Evolutionary conservation across 768 basidiomycete genomes (phyloP).

Genomic region (Termitomyces bulborhizus): DNA sequence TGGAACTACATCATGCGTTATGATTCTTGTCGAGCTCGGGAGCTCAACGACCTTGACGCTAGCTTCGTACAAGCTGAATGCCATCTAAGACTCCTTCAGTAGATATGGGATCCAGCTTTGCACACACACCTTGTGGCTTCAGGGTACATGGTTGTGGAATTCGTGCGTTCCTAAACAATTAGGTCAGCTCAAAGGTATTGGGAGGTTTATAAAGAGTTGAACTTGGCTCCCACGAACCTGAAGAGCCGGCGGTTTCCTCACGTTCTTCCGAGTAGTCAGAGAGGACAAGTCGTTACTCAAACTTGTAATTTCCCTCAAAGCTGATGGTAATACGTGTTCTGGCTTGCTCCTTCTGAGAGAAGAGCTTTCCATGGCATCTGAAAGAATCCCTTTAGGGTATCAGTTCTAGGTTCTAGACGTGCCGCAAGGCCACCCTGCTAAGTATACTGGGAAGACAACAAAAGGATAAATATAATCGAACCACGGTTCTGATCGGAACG

Average conservation of each 20-base stretch:
- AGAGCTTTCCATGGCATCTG: not conserved
- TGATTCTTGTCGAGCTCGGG: not conserved
- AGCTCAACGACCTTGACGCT: not conserved
- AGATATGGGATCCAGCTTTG: not conserved
- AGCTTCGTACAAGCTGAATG: not conserved
- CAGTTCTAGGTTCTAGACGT: not conserved
- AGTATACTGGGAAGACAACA: not conserved
- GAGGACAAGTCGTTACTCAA: not conserved
- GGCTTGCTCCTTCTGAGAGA: not conserved
- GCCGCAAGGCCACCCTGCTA: not conserved
- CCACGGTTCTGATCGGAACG: not conserved
- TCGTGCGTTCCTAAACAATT: not conserved
- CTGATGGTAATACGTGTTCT: not conserved
- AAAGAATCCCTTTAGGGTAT: not conserved
- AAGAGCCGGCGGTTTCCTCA: not conserved
- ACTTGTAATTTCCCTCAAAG: not conserved
- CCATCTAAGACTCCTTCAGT: not conserved
- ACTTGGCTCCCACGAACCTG: not conserved
- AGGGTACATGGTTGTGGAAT: not conserved
- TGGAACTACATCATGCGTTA: not conserved
- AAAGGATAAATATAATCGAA: not conserved
- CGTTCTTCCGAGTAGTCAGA: not conserved
- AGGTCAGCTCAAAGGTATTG: not conserved
- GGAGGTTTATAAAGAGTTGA: not conserved
- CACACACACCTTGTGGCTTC: slow-evolving; percentile 1